Conservation (phyloP, 805 yeast species). For the Yueomyces sinensis region DNA sequence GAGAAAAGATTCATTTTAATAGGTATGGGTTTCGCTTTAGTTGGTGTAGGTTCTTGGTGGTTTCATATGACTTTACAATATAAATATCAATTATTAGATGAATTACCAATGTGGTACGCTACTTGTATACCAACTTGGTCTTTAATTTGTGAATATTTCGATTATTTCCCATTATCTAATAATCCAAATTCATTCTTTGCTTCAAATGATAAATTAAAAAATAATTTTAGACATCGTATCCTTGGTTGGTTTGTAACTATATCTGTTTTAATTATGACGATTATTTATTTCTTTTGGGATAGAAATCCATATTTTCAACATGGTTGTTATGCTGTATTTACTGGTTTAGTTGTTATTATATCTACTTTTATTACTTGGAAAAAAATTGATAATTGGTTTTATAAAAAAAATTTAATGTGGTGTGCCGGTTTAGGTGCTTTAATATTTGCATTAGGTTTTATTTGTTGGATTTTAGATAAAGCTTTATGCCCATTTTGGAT, state of each 20-base stretch:
- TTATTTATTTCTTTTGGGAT: conserved; percentile 47
- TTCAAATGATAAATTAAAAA: background rate
- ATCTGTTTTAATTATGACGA: conserved; percentile 8
- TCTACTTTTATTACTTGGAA: conserved; percentile 39
- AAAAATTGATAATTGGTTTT: conserved; percentile 41
- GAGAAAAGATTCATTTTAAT: conserved; percentile 59
- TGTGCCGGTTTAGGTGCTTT: conserved; percentile 47
- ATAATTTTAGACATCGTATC: conserved; percentile 3
- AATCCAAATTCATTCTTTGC: background rate
- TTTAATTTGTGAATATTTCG: conserved; percentile 46
- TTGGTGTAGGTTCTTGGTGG: conserved; percentile 89
- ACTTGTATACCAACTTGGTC: conserved; percentile 90
- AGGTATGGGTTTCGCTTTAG: conserved; percentile 68
- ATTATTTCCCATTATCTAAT: conserved; percentile 2
- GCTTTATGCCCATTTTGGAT: conserved; percentile 57
- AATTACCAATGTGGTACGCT: conserved; percentile 92
- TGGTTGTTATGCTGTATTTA: conserved; percentile 66
- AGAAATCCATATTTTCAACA: conserved; percentile 86
- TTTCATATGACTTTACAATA: conserved; percentile 90
- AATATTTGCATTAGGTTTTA: conserved; percentile 60
- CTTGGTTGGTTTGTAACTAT: conserved; percentile 7
- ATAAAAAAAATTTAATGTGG: conserved; percentile 35
- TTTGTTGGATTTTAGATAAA: conserved; percentile 83
- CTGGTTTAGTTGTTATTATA: conserved; percentile 53
- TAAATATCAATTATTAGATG: conserved; percentile 82